Percentiles rank a stretch among this genome's conserved stretches.
Conservation (phyloP, 2,329 filamentous ascomycete genomes). For the Monilinia laxa region DNA sequence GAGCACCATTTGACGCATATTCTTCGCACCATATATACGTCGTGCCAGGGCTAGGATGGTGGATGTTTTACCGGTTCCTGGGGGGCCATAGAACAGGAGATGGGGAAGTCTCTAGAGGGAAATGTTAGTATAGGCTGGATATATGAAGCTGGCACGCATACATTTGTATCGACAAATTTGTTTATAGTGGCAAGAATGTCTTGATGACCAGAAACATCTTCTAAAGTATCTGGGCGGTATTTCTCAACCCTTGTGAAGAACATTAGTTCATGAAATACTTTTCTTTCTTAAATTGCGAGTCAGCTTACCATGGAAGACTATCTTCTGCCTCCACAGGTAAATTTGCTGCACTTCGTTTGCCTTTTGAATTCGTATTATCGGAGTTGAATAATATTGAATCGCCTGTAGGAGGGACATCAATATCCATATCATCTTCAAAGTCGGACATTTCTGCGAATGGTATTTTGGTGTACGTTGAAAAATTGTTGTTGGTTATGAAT, state of each 20-base stretch:
- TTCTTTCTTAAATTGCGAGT: slow-evolving; percentile 1
- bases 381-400: slow-evolving; percentile 67
- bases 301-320: slow-evolving; percentile 78
- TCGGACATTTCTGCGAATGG: slow-evolving; percentile 48
- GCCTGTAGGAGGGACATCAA: slow-evolving; percentile 56
- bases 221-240: slow-evolving; percentile 83
- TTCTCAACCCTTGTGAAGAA: slow-evolving; percentile 77
- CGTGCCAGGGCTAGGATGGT: slow-evolving; percentile 91
- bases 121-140: slow-evolving; percentile 20
- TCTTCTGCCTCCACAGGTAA: slow-evolving; percentile 92
- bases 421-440: slow-evolving; percentile 66
- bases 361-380: slow-evolving; percentile 71
- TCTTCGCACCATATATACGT: slow-evolving; percentile 85
- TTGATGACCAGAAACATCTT: slow-evolving; percentile 93
- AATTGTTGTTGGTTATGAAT: not conserved
- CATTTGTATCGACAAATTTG: slow-evolving; percentile 92
- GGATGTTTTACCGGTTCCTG: slow-evolving; percentile 95
- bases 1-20: slow-evolving; percentile 97
- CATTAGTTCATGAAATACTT: slow-evolving; percentile 28
- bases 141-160: slow-evolving; percentile 38
- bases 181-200: slow-evolving; percentile 98
- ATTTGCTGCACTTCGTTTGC: slow-evolving; percentile 90
- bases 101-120: slow-evolving; percentile 73
- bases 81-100: slow-evolving; percentile 93
- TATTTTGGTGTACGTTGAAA: not conserved